phyloP scores from a whole-genome alignment of 371 early-diverging fungal species.

The Mucor velutinosus region DNA sequence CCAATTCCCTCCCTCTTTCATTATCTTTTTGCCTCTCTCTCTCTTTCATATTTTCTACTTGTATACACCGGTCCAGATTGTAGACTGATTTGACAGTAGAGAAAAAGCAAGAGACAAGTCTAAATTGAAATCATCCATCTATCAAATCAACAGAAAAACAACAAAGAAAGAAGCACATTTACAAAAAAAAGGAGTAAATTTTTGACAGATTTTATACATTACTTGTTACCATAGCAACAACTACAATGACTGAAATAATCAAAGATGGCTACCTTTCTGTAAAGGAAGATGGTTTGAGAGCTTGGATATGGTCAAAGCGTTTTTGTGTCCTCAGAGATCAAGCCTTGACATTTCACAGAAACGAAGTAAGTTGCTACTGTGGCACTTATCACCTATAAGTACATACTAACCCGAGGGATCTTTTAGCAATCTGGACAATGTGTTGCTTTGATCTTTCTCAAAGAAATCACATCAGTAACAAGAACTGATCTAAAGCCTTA shows the following conservation, averaged over 20 bases:
- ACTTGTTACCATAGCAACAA: slow-evolving; percentile 1
- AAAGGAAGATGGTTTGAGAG: slow-evolving; percentile 86
- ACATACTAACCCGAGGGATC: background rate
- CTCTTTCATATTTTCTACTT: background rate
- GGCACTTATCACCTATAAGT: background rate
- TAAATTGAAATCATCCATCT: background rate
- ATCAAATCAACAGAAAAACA: background rate
- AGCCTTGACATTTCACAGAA: slow-evolving; percentile 92
- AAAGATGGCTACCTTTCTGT: slow-evolving; percentile 85
- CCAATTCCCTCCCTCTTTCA: background rate
- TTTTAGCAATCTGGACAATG: slow-evolving; percentile 54
- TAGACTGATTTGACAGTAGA: no score
- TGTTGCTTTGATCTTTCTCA: slow-evolving; percentile 84
- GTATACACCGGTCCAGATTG: no score
- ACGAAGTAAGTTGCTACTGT: slow-evolving; percentile 65
- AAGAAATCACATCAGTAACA: slow-evolving; percentile 85
- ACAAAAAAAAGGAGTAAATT: slow-evolving; percentile 3
- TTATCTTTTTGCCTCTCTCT: background rate
- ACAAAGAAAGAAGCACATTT: background rate
- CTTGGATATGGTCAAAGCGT: slow-evolving; percentile 94
- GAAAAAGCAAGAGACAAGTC: background rate
- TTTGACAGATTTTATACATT: background rate
- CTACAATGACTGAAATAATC: slow-evolving; percentile 60
- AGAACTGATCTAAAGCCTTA: slow-evolving; percentile 88
- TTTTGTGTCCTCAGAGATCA: slow-evolving; percentile 88